Evolutionary conservation across 2,329 filamentous ascomycete species (phyloP).

Genomic region (Venturia nashicola): DNA sequence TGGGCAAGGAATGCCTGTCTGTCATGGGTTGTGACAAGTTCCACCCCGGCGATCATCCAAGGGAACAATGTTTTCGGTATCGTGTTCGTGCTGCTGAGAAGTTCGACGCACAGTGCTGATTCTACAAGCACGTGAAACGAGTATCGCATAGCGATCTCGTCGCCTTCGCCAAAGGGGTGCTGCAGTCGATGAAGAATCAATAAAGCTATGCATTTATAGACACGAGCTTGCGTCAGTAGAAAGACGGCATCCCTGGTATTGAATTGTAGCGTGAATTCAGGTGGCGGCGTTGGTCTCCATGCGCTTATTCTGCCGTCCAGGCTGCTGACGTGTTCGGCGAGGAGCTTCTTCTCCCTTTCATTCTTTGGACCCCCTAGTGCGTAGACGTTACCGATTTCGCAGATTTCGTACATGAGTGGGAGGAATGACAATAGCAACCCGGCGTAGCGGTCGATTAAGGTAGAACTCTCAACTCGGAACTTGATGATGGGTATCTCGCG

Average conservation of each 20-base stretch:
- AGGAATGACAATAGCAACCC: slow-evolving; percentile 20
- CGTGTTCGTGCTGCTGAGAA: not conserved
- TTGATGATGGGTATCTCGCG: slow-evolving; percentile 21
- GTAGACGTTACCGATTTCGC: slow-evolving; percentile 15
- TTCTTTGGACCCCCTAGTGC: slow-evolving; percentile 11
- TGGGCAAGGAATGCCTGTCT: not conserved
- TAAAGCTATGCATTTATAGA: slow-evolving; percentile 19
- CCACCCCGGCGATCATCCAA: slow-evolving; percentile 1
- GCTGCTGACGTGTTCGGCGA: not conserved
- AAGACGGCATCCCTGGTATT: slow-evolving; percentile 16
- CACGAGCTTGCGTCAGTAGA: slow-evolving; percentile 21
- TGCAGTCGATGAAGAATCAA: slow-evolving; percentile 21
- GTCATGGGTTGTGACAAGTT: not conserved
- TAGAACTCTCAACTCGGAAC: slow-evolving; percentile 13
- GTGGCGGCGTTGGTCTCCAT: slow-evolving; percentile 10
- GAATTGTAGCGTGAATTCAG: slow-evolving; percentile 14
- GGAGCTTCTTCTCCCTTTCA: slow-evolving; percentile 5
- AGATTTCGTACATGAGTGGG: slow-evolving; percentile 22
- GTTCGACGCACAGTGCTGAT: not conserved
- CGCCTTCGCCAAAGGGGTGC: slow-evolving; percentile 20
- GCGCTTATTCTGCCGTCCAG: slow-evolving; percentile 5
- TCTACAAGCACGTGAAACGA: not conserved
- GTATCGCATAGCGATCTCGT: slow-evolving; percentile 10
- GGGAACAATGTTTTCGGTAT: slow-evolving; percentile 2
- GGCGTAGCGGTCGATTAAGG: slow-evolving; percentile 19